These are phyloP conservation scores for Hymenoscyphus linearis DNA, from an alignment of 2,329 filamentous ascomycete species.

Conservation along the genomic window DNA sequence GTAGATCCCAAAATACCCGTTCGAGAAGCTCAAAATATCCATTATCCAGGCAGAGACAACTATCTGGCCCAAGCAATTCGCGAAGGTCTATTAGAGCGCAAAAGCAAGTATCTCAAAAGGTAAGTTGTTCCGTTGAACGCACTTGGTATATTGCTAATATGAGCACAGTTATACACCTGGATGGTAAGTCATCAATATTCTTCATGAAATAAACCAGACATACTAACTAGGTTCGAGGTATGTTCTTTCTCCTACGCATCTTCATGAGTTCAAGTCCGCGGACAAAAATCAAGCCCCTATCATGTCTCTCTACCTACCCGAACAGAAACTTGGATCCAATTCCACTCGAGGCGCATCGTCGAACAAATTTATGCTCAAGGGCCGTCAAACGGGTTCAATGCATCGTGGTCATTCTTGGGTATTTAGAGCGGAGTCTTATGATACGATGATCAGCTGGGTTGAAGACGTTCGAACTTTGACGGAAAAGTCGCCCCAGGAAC, in stretches of 20 bases:
- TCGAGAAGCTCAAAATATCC: slow-evolving; percentile 73
- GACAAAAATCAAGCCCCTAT: slow-evolving; percentile 87
- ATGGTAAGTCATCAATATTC: slow-evolving; percentile 62
- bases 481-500: slow-evolving; percentile 82
- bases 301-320: slow-evolving; percentile 92
- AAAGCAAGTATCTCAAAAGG: slow-evolving; percentile 98
- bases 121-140: not conserved
- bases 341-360: slow-evolving; percentile 77
- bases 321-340: slow-evolving; percentile 92
- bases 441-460: slow-evolving; percentile 90
- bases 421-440: slow-evolving; percentile 67
- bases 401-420: slow-evolving; percentile 76
- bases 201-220: not conserved
- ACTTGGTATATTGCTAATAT: slow-evolving; percentile 8
- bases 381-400: slow-evolving; percentile 86
- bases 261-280: slow-evolving; percentile 98
- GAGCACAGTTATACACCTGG: slow-evolving; percentile 41
- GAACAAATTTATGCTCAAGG: slow-evolving; percentile 97
- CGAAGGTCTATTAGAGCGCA: slow-evolving; percentile 87
- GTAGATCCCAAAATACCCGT: slow-evolving; percentile 79
- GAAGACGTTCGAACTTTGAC: slow-evolving; percentile 84
- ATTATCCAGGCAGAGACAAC: slow-evolving; percentile 86
- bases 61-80: slow-evolving; percentile 76
- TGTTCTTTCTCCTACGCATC: slow-evolving; percentile 89
- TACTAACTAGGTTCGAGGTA: slow-evolving; percentile 54